Evolutionary conservation across 202 grass and related monocot species (phyloP).

Genomic region (Cymbopogon flexuosus): DNA sequence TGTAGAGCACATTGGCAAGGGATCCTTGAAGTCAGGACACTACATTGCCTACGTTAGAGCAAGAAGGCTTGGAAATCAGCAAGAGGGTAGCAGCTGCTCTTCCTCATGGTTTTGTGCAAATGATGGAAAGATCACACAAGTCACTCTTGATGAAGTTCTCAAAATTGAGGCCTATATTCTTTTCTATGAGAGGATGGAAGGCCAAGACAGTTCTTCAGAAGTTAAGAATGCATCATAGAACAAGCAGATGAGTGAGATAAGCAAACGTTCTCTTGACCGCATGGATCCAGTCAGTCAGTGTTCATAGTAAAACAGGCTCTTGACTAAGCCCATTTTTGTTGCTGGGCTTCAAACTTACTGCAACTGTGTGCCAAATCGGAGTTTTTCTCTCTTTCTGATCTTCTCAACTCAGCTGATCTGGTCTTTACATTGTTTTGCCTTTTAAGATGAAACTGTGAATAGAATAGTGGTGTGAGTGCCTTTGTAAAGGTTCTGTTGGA

Average conservation of each 20-base stretch:
- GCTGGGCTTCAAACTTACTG: slow-evolving; percentile 20
- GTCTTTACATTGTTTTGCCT: not conserved
- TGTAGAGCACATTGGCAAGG: slow-evolving; percentile 50
- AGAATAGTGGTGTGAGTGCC: not conserved
- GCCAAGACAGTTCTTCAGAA: not conserved
- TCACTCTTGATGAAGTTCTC: slow-evolving; percentile 55
- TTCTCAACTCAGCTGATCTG: not conserved
- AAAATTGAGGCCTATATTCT: slow-evolving; percentile 57
- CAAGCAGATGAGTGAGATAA: slow-evolving; percentile 15
- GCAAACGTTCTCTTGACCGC: not conserved
- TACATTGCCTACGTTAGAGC: slow-evolving; percentile 63
- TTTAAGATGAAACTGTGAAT: not conserved
- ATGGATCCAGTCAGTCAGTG: not conserved
- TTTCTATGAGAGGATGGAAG: slow-evolving; percentile 70
- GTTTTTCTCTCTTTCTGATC: not conserved
- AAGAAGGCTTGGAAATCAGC: not conserved
- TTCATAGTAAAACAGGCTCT: not conserved
- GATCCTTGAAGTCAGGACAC: slow-evolving; percentile 35
- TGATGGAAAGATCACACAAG: slow-evolving; percentile 39
- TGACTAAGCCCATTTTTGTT: slow-evolving; percentile 17
- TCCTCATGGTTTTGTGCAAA: slow-evolving; percentile 59
- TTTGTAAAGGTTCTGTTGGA: not conserved
- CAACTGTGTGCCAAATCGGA: not conserved
- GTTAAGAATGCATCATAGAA: not conserved
- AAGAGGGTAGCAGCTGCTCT: slow-evolving; percentile 16